A percentile compares a stretch with the other conserved stretches of the same genome.
Evolutionary conservation across 108 stramenopile species (phyloP).

Genomic region (Cyclotella choctawhatcheeana): DNA sequence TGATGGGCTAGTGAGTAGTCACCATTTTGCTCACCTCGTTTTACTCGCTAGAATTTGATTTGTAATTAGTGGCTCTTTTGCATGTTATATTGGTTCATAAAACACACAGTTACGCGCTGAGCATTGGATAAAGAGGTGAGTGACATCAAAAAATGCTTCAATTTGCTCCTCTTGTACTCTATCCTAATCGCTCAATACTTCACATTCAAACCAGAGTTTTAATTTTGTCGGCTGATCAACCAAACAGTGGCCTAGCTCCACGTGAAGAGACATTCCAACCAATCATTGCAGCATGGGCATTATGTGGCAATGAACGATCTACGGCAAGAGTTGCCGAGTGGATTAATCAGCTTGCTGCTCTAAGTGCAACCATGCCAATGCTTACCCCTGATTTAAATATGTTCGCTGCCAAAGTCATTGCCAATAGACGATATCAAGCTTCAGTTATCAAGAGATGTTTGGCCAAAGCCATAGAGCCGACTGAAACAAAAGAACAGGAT

Average conservation of each 20-base stretch:
- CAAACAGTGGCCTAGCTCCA: slow-evolving; percentile 13
- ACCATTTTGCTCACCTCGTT: neutral
- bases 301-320: slow-evolving; percentile 53
- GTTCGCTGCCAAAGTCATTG: slow-evolving; percentile 38
- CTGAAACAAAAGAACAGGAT: neutral
- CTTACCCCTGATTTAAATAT: slow-evolving; percentile 32
- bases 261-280: slow-evolving; percentile 71
- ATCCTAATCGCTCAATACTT: neutral
- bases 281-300: slow-evolving; percentile 70
- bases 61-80: no score
- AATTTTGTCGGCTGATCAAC: neutral
- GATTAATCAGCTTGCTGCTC: slow-evolving; percentile 35
- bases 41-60: no score
- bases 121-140: slow-evolving; percentile 40
- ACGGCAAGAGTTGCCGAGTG: slow-evolving; percentile 62
- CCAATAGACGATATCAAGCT: slow-evolving; percentile 27
- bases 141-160: no score
- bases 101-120: slow-evolving; percentile 44
- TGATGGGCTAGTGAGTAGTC: slow-evolving; percentile 54
- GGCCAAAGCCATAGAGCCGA: neutral
- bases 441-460: neutral
- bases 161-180: neutral
- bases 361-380: slow-evolving; percentile 30
- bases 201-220: slow-evolving; percentile 5
- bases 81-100: neutral